These are phyloP conservation scores for Patellaria atrata DNA, from an alignment of 495 filamentous ascomycete species.

Conservation along the genomic window DNA sequence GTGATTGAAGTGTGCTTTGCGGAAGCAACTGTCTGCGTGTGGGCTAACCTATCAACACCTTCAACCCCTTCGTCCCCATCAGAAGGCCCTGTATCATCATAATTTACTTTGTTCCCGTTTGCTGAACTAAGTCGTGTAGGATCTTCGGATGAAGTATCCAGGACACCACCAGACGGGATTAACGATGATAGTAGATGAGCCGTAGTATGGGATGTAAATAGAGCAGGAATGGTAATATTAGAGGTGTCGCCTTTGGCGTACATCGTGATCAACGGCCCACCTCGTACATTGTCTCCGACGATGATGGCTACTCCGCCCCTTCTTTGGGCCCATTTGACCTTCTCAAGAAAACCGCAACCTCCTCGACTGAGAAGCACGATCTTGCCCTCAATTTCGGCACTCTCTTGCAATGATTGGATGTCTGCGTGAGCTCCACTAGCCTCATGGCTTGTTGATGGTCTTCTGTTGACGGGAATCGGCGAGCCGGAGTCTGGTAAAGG, in stretches of 20 bases:
- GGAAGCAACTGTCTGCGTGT: constrained; percentile 11
- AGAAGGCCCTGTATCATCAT: constrained; percentile 8
- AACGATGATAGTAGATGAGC: constrained; percentile 87
- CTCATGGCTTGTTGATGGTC: too few species aligned
- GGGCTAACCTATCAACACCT: constrained; percentile 14
- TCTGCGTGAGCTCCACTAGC: constrained; percentile 54
- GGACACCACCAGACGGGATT: constrained; percentile 51
- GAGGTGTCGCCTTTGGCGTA: constrained; percentile 89
- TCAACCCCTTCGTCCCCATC: constrained; percentile 8
- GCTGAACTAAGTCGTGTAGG: constrained; percentile 25
- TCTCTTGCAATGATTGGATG: constrained; percentile 88
- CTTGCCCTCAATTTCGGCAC: constrained; percentile 86
- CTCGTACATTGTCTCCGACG: constrained; percentile 82
- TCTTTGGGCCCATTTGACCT: constrained; percentile 90
- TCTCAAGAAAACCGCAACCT: constrained; percentile 92
- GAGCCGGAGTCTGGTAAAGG: constrained; percentile 36
- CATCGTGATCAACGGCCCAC: constrained; percentile 84
- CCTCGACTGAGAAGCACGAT: constrained; percentile 81
- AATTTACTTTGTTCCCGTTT: constrained; percentile 11
- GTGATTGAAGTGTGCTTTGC: constrained; percentile 7
- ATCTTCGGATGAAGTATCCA: constrained; percentile 37
- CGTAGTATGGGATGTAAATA: constrained; percentile 91
- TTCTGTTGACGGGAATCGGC: constrained; percentile 17
- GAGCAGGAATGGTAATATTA: constrained; percentile 81
- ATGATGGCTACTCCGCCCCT: constrained; percentile 80